Percentiles rank a stretch among this genome's conserved stretches.
These are phyloP conservation scores for Dissoconium aciculare DNA, from an alignment of 2,329 filamentous ascomycete species.

Conservation along the genomic window DNA sequence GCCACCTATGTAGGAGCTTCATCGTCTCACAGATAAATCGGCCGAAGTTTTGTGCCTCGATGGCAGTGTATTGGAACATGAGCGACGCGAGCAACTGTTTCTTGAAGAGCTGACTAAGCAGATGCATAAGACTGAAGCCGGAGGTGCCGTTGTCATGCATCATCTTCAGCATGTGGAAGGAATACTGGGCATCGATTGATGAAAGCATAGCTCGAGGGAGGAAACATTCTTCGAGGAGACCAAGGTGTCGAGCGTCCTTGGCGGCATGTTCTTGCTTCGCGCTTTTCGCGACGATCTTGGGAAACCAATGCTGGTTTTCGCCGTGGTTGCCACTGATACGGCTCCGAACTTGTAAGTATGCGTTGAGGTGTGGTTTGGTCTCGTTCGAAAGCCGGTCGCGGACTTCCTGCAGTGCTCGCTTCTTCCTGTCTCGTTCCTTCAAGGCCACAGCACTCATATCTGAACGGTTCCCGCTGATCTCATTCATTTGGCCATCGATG, in stretches of 20 bases:
- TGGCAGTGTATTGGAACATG: slow-evolving; percentile 77
- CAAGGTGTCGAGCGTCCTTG: slow-evolving; percentile 53
- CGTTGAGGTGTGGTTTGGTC: slow-evolving; percentile 52
- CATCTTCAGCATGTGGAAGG: slow-evolving; percentile 71
- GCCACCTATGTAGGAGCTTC: slow-evolving; percentile 70
- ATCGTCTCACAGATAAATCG: slow-evolving; percentile 75
- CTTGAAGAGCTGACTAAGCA: slow-evolving; percentile 74
- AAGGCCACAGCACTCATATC: slow-evolving; percentile 55
- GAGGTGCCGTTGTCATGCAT: slow-evolving; percentile 73
- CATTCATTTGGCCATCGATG: slow-evolving; percentile 50
- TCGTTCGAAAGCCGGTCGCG: slow-evolving; percentile 59
- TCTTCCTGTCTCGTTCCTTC: slow-evolving; percentile 53
- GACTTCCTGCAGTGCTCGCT: slow-evolving; percentile 53
- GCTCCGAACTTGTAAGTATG: slow-evolving; percentile 51
- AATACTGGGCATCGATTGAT: slow-evolving; percentile 75
- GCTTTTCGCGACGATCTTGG: slow-evolving; percentile 10
- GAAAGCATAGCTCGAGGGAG: slow-evolving; percentile 77
- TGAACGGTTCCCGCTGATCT: slow-evolving; percentile 54
- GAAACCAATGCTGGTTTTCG: slow-evolving; percentile 51
- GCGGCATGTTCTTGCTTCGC: slow-evolving; percentile 7
- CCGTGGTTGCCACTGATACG: slow-evolving; percentile 62
- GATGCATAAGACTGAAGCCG: slow-evolving; percentile 70
- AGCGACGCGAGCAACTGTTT: slow-evolving; percentile 66
- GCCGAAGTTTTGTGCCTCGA: slow-evolving; percentile 85
- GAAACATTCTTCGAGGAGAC: slow-evolving; percentile 77